phyloP scores from a whole-genome alignment of 306 rosid species.

The Elaeagnus macrophylla region DNA sequence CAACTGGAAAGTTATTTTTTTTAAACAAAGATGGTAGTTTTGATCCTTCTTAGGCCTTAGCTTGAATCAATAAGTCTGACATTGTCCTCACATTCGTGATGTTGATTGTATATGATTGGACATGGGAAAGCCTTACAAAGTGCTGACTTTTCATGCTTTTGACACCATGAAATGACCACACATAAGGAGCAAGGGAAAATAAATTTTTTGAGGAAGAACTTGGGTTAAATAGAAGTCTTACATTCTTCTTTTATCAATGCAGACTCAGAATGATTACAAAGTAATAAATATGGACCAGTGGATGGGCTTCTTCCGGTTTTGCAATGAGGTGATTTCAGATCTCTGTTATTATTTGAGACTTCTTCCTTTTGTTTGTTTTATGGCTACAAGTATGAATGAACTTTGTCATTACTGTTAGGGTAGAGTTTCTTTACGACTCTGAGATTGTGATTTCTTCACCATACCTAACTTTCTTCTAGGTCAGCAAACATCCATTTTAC shows the following conservation, averaged over 20 bases:
- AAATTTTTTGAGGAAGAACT: background rate
- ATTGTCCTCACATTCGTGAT: no score
- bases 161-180: background rate
- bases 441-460: no score
- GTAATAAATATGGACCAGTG: constrained; percentile 97
- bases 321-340: constrained; percentile 60
- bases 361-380: constrained; percentile 2
- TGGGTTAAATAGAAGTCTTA: constrained; percentile 7
- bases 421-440: no score
- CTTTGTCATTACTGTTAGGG: no score
- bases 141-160: background rate
- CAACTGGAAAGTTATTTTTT: no score
- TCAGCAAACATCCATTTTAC: no score
- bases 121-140: no score
- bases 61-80: no score
- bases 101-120: no score
- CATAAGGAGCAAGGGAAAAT: background rate
- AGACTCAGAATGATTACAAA: constrained; percentile 90
- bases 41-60: no score
- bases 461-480: no score
- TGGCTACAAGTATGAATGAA: background rate
- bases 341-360: background rate
- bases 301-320: constrained; percentile 95
- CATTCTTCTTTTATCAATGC: constrained; percentile 24
- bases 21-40: no score